A percentile compares a stretch with the other conserved stretches of the same genome.
These are phyloP conservation scores for Dothistroma pini DNA, from an alignment of 2,329 filamentous ascomycete genomes.

Conservation along the genomic window DNA sequence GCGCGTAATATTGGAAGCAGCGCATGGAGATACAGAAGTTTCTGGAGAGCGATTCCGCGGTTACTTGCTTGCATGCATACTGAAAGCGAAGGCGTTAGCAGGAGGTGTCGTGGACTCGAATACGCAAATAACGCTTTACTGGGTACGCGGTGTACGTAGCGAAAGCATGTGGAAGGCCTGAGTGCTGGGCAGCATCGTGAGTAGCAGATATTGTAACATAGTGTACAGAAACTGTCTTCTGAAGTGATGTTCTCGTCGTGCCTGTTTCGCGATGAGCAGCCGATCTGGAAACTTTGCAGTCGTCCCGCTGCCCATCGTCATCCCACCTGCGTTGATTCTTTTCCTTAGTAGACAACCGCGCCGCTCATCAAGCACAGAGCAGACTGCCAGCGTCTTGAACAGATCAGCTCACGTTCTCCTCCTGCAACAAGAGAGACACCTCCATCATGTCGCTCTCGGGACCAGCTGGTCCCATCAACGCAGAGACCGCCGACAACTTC, in stretches of 20 bases:
- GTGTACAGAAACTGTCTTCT: not conserved
- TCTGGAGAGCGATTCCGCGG: not conserved
- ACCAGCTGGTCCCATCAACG: slow-evolving; percentile 33
- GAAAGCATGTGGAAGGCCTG: slow-evolving; percentile 1
- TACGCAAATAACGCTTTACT: not conserved
- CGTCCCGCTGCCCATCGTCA: not conserved
- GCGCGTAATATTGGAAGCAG: not conserved
- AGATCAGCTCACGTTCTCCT: not conserved
- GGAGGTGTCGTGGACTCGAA: not conserved
- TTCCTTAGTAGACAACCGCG: not conserved
- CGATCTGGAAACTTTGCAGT: not conserved
- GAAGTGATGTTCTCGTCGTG: not conserved
- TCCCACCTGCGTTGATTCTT: not conserved
- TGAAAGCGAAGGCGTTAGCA: not conserved
- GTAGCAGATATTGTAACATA: not conserved
- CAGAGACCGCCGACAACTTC: slow-evolving; percentile 62
- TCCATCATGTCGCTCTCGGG: slow-evolving; percentile 26
- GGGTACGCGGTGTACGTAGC: not conserved
- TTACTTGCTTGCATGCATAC: not conserved
- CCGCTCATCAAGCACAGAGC: not conserved
- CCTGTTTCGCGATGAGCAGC: not conserved
- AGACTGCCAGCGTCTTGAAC: not conserved
- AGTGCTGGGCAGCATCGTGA: not conserved
- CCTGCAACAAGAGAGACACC: not conserved
- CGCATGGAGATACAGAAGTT: not conserved